These are phyloP conservation scores for Mycocentrospora acerina DNA, from an alignment of 2,329 filamentous ascomycete genomes.

Conservation along the genomic window DNA sequence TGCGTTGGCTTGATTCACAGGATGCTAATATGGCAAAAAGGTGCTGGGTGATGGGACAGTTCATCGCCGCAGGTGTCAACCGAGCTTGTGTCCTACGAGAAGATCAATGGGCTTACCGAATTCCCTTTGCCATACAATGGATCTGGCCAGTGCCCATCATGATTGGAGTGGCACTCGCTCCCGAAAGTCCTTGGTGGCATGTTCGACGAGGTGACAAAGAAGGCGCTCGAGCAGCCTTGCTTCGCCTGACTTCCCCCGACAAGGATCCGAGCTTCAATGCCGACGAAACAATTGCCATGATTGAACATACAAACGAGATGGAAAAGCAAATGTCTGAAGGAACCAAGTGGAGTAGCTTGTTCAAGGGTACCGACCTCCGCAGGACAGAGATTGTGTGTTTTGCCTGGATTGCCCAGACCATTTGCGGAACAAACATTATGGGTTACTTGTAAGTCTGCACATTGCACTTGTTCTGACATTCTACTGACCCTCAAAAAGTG, in stretches of 20 bases:
- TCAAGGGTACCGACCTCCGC: slow-evolving; percentile 72
- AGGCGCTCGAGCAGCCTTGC: slow-evolving; percentile 64
- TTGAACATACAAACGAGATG: slow-evolving; percentile 82
- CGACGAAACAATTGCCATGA: slow-evolving; percentile 73
- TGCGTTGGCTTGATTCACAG: neutral
- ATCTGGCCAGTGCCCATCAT: slow-evolving; percentile 70
- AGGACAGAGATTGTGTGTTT: slow-evolving; percentile 69
- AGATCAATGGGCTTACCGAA: slow-evolving; percentile 68
- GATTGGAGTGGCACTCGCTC: slow-evolving; percentile 65
- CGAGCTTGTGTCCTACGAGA: slow-evolving; percentile 63
- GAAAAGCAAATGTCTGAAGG: slow-evolving; percentile 69
- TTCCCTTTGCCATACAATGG: slow-evolving; percentile 70
- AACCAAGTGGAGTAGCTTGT: slow-evolving; percentile 76
- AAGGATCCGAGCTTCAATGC: slow-evolving; percentile 57
- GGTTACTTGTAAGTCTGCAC: slow-evolving; percentile 41
- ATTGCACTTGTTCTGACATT: no score
- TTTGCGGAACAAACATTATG: slow-evolving; percentile 47
- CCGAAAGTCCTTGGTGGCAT: slow-evolving; percentile 72
- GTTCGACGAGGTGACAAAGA: slow-evolving; percentile 63
- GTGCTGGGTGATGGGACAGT: slow-evolving; percentile 72
- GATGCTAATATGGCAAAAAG: no score
- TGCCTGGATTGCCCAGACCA: slow-evolving; percentile 48
- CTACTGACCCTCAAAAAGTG: slow-evolving; percentile 22
- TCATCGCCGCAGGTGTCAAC: slow-evolving; percentile 70
- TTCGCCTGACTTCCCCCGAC: slow-evolving; percentile 63